Percentiles rank a stretch among this genome's conserved stretches.
phyloP scores from a whole-genome alignment of 306 rosid genomes.

The Vigna mungo region DNA sequence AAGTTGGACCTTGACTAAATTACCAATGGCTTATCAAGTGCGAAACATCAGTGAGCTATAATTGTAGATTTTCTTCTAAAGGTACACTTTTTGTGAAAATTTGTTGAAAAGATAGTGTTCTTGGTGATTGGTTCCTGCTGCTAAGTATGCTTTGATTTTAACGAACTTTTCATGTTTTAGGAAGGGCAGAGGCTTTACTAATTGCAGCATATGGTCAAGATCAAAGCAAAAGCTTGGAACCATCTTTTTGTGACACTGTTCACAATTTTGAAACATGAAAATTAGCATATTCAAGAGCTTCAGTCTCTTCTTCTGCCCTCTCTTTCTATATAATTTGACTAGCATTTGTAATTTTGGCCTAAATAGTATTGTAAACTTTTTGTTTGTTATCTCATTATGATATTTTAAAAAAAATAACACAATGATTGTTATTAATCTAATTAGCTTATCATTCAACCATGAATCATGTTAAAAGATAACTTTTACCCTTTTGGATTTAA shows the following conservation, averaged over 20 bases:
- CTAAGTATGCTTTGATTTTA: conserved; percentile 18
- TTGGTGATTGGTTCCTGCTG: conserved; percentile 28
- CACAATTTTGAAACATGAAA: conserved; percentile 48
- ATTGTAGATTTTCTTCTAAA: background rate
- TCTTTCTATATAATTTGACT: conserved; percentile 6
- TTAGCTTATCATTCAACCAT: too few species aligned
- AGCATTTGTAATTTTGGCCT: conserved; percentile 29
- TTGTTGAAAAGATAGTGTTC: background rate
- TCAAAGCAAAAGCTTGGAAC: conserved; percentile 48
- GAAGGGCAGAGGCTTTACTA: conserved; percentile 96
- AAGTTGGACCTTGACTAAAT: background rate
- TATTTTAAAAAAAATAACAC: too few species aligned
- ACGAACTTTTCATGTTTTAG: conserved; percentile 50
- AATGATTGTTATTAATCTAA: too few species aligned
- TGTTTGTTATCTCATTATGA: background rate
- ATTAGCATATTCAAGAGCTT: conserved; percentile 20
- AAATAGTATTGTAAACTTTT: conserved; percentile 4
- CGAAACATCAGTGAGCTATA: background rate
- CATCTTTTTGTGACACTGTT: conserved; percentile 41
- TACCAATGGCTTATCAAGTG: conserved; percentile 5
- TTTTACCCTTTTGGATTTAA: too few species aligned
- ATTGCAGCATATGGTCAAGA: conserved; percentile 93
- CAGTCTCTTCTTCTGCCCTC: background rate
- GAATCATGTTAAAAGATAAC: too few species aligned
- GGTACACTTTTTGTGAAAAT: background rate